Base-by-base conservation (phyloP, 2,329 filamentous ascomycete species). In the Coleophoma crateriformis region DNA sequence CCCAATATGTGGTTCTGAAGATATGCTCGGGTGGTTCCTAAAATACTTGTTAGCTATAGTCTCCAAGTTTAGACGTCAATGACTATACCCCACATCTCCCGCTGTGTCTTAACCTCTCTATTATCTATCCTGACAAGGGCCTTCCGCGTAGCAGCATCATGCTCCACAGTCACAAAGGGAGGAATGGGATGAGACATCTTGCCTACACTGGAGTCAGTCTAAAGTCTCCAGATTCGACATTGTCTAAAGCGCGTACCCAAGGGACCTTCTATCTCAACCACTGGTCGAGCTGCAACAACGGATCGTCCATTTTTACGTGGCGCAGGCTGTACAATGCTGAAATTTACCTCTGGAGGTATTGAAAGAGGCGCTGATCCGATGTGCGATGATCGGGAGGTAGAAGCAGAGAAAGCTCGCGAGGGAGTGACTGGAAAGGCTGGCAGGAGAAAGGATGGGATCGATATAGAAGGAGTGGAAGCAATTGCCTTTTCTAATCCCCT, bases 1-100 rank as follows among this genome's bases (percentile, higher is more conserved):
- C 94, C 94, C 55, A 90, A 82, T 54, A 99, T 87, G 74, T 95
- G 84, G 67, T 94, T 95, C 62, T 88, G 87, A 48, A 99, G 78
- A 65, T 95, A 92, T 33, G 90, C 85, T 72, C 94, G 91, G 41
- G 84, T 87, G 6, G 92, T 97, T 55, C 91, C 91, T 96, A 57
- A 27, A 4, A 39, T 13, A 5, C 5, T n/a, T 54, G 59, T 68
- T 45, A 65, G 58, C 49, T 33, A 7, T 19, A 45, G 14, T n/a
- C 43, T 22, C 22, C 15, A 22, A 13, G 51, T 32, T 15, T 14
- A 47, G 45, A 33, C 15, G 17, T 41, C 27, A 13, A 54, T 56
- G 32, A 38, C 10, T 55, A 47, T 61, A 96, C 92, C 94, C 94
- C 94, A 97, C 91, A 97, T 97, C 68, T 88, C 88, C 65, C 85